Percentiles rank a stretch among this genome's conserved stretches.
These are phyloP conservation scores for Cyclaneusma minus DNA, from an alignment of 2,329 filamentous ascomycete genomes.

Conservation along the genomic window DNA sequence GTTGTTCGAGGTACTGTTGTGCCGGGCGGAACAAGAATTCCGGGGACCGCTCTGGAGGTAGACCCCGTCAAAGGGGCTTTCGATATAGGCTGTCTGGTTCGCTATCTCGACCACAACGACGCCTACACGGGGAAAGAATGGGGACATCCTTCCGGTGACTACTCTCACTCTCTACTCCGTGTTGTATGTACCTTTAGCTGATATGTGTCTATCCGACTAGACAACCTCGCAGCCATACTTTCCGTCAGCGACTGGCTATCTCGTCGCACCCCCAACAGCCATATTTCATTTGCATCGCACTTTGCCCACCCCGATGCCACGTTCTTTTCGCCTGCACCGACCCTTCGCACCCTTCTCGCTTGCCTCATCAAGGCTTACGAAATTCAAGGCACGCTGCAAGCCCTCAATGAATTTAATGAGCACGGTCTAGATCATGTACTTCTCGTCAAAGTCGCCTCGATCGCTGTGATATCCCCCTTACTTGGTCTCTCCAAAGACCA, in stretches of 20 bases:
- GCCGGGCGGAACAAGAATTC: conserved; percentile 20
- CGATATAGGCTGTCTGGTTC: conserved; percentile 21
- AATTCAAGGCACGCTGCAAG: conserved; percentile 23
- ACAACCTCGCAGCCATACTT: conserved; percentile 24
- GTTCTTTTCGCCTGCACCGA: no score
- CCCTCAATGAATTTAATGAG: conserved; percentile 22
- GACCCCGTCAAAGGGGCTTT: conserved; percentile 24
- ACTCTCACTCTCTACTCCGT: not conserved
- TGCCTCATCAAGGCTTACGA: conserved; percentile 25
- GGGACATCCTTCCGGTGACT: conserved; percentile 23
- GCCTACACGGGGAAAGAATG: conserved; percentile 24
- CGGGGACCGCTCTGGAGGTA: conserved; percentile 21
- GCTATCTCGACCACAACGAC: conserved; percentile 27
- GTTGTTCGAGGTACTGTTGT: conserved; percentile 8
- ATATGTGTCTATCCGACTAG: conserved; percentile 9
- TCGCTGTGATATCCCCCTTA: conserved; percentile 22
- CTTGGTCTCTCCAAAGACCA: conserved; percentile 20
- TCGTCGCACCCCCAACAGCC: conserved; percentile 5
- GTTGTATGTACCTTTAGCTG: no score
- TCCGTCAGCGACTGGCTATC: conserved; percentile 19
- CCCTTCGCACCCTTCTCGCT: conserved; percentile 17
- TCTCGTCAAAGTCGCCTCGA: conserved; percentile 24
- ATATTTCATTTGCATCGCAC: no score
- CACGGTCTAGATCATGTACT: conserved; percentile 25
- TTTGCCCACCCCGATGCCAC: conserved; percentile 4